Evolutionary conservation across 1,139 yeast genomes (phyloP).

Genomic region (Pichia sp.): DNA sequence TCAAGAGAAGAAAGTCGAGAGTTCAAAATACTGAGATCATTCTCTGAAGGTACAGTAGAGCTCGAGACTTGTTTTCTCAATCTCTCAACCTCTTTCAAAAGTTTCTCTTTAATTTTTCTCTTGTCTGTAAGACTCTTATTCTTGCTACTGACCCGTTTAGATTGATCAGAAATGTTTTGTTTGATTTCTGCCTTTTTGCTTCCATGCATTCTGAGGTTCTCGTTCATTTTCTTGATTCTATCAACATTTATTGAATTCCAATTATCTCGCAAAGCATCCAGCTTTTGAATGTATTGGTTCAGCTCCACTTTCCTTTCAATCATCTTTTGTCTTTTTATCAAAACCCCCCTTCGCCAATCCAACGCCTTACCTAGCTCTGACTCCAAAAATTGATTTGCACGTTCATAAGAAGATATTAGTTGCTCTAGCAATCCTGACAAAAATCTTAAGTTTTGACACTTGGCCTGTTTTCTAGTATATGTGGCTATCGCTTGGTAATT

Average conservation of each 20-base stretch:
- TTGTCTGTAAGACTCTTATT: slow-evolving; percentile 1
- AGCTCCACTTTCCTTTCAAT: slow-evolving; percentile 24
- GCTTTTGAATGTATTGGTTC: slow-evolving; percentile 13
- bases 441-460: slow-evolving; percentile 28
- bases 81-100: slow-evolving; percentile 11
- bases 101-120: slow-evolving; percentile 4
- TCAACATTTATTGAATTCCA: slow-evolving; percentile 17
- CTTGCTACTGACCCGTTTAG: background rate
- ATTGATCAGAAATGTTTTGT: slow-evolving; percentile 2
- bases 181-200: slow-evolving; percentile 4
- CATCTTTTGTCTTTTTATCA: slow-evolving; percentile 25
- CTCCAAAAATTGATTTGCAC: slow-evolving; percentile 21
- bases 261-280: slow-evolving; percentile 14
- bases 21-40: slow-evolving; percentile 7
- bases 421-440: slow-evolving; percentile 28
- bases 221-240: slow-evolving; percentile 9
- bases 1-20: slow-evolving; percentile 11
- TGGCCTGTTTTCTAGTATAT: slow-evolving; percentile 30
- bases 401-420: slow-evolving; percentile 26
- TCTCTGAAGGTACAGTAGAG: slow-evolving; percentile 11
- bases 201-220: slow-evolving; percentile 2
- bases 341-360: slow-evolving; percentile 25
- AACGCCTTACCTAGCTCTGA: slow-evolving; percentile 23
- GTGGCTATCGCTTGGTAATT: slow-evolving; percentile 32
- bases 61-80: slow-evolving; percentile 4